phyloP scores from a whole-genome alignment of 2,329 filamentous ascomycete genomes.

The Colletotrichum echinochloae region DNA sequence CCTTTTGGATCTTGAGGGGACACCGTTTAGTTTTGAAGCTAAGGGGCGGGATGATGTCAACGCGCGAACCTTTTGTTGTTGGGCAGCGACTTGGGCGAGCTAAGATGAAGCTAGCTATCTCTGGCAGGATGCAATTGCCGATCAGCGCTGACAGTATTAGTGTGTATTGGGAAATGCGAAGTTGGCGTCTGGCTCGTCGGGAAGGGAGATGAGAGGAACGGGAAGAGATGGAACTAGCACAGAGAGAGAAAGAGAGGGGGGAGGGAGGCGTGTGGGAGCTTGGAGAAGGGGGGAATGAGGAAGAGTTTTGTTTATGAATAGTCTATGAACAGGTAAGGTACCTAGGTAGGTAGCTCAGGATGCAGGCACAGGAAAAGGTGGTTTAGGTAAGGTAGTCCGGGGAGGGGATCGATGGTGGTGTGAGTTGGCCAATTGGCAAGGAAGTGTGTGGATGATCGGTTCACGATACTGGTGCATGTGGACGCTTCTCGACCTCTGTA shows the following conservation, averaged over 20 bases:
- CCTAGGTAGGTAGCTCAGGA: too few species aligned
- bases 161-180: conserved; percentile 19
- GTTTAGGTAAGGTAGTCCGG: conserved; percentile 5
- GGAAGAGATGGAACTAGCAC: neutral
- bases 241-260: neutral
- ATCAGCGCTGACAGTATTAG: conserved; percentile 9
- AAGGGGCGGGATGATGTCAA: conserved; percentile 31
- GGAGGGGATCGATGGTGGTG: neutral
- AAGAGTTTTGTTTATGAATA: conserved; percentile 25
- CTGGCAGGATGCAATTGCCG: neutral
- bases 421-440: conserved; percentile 1
- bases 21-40: conserved; percentile 6
- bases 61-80: conserved; percentile 8
- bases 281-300: neutral
- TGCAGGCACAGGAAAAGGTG: neutral
- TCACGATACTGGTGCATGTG: conserved; percentile 32
- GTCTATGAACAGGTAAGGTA: too few species aligned
- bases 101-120: conserved; percentile 16
- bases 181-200: conserved; percentile 18
- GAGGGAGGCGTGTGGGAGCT: neutral
- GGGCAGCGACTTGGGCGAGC: conserved; percentile 5
- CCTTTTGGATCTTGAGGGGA: neutral
- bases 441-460: neutral
- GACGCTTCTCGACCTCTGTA: conserved; percentile 31
- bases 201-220: conserved; percentile 15